Percentiles rank a stretch among this genome's conserved stretches.
Conservation (phyloP, 1,284 basidiomycete genomes). For the Amylostereum areolatum region DNA sequence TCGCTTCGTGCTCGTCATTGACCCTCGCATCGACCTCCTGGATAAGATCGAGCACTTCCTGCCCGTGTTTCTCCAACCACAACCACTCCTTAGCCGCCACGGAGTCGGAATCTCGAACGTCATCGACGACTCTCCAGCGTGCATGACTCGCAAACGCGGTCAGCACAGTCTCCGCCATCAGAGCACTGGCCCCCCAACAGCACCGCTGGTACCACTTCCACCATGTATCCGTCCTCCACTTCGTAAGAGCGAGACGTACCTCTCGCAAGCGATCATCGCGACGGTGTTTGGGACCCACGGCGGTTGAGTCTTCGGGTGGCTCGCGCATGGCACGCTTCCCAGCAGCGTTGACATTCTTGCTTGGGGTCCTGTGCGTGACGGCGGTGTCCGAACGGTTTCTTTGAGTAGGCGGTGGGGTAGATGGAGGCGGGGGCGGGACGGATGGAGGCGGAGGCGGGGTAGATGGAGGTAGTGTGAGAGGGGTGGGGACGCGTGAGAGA, state of each 20-base stretch:
- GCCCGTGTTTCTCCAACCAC: constrained; percentile 1
- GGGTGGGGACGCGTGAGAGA: neutral
- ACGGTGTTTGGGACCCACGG: neutral
- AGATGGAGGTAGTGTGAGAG: too few species aligned
- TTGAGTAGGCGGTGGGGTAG: too few species aligned
- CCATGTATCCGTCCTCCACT: constrained; percentile 1
- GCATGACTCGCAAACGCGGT: neutral
- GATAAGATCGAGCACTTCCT: neutral
- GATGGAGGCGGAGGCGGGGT: too few species aligned
- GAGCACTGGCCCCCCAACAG: too few species aligned
- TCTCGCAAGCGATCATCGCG: neutral
- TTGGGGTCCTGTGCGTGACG: neutral
- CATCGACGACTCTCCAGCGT: constrained; percentile 1
- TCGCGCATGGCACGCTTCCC: constrained; percentile 10
- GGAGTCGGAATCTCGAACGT: neutral
- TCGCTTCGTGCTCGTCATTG: neutral
- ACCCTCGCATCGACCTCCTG: neutral
- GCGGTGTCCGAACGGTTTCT: too few species aligned
- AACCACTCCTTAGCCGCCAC: neutral
- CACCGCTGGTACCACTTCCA: neutral
- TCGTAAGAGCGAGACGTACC: neutral
- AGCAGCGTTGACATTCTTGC: constrained; percentile 1
- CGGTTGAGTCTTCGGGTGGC: constrained; percentile 13
- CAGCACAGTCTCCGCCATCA: neutral
- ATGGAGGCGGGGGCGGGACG: too few species aligned